Percentiles rank a stretch among this genome's conserved stretches.
phyloP scores from a whole-genome alignment of 2,329 filamentous ascomycete species.

The Cladophialophora yegresii region DNA sequence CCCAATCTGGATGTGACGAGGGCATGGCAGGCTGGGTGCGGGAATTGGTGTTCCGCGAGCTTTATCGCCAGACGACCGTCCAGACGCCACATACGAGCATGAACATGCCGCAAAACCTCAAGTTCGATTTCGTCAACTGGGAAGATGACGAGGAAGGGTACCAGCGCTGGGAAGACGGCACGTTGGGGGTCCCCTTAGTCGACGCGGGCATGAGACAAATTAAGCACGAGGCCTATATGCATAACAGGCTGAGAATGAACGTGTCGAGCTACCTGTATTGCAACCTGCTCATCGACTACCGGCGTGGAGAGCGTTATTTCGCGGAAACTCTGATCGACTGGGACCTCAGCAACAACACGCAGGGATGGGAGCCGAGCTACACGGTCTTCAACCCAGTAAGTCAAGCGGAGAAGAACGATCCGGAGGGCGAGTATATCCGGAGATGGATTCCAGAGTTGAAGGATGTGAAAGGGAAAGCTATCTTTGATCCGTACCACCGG shows the following conservation, averaged over 20 bases:
- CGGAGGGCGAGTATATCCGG: conserved; percentile 68
- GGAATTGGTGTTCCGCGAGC: conserved; percentile 55
- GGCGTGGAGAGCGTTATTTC: conserved; percentile 55
- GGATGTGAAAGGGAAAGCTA: conserved; percentile 57
- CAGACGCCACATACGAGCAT: conserved; percentile 52
- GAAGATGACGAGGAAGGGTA: conserved; percentile 55
- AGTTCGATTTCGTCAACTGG: conserved; percentile 56
- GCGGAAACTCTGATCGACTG: conserved; percentile 49
- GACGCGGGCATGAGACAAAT: conserved; percentile 57
- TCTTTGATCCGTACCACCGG: conserved; percentile 52
- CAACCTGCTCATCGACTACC: conserved; percentile 54
- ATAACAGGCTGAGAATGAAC: conserved; percentile 57
- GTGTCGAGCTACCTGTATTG: conserved; percentile 52
- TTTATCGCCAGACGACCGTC: conserved; percentile 53
- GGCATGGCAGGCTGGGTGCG: conserved; percentile 53
- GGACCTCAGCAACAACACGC: conserved; percentile 53
- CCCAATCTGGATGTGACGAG: conserved; percentile 41
- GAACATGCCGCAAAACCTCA: conserved; percentile 55
- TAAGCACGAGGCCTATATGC: conserved; percentile 54
- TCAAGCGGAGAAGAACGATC: conserved; percentile 78
- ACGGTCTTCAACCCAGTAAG: conserved; percentile 73
- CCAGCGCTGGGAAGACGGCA: conserved; percentile 52
- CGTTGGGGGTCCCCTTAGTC: conserved; percentile 53
- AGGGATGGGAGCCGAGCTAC: conserved; percentile 56
- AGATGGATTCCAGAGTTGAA: conserved; percentile 73